These are phyloP conservation scores for Melanogaster broomeanus DNA, from an alignment of 768 basidiomycete species.

Conservation along the genomic window DNA sequence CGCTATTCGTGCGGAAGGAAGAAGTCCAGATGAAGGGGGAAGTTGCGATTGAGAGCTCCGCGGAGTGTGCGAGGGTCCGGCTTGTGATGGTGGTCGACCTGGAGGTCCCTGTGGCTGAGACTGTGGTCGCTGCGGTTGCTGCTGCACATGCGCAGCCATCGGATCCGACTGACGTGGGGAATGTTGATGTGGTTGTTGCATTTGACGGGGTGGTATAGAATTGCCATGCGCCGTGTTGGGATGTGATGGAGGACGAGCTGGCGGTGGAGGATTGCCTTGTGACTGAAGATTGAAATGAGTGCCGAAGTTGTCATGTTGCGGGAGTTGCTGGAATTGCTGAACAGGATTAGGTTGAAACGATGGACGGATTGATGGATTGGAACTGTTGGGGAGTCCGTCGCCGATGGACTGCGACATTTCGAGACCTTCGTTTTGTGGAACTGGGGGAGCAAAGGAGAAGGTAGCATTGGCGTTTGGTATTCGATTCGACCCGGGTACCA, in stretches of 20 bases:
- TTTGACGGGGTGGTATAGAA: conserved; percentile 33
- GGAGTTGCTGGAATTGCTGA: conserved; percentile 63
- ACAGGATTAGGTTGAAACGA: conserved; percentile 60
- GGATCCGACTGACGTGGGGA: conserved; percentile 50
- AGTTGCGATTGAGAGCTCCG: conserved; percentile 39
- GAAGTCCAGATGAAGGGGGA: conserved; percentile 28
- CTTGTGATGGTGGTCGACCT: conserved; percentile 52
- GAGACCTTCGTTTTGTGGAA: conserved; percentile 48
- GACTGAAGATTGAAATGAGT: conserved; percentile 36
- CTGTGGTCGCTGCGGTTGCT: conserved; percentile 53
- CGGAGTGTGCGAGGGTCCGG: conserved; percentile 51
- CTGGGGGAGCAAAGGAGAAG: conserved; percentile 49
- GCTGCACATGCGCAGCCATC: conserved; percentile 38
- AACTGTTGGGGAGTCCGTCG: conserved; percentile 39
- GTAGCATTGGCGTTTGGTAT: conserved; percentile 34
- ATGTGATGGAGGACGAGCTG: conserved; percentile 47
- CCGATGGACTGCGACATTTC: conserved; percentile 48
- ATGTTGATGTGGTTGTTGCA: conserved; percentile 42
- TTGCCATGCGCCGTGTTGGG: conserved; percentile 32
- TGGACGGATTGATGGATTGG: conserved; percentile 35
- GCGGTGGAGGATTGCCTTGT: conserved; percentile 41
- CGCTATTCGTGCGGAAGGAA: conserved; percentile 33
- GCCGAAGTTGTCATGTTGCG: conserved; percentile 36
- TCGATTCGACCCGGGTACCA: conserved; percentile 37
- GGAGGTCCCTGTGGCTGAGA: conserved; percentile 58